Evolutionary conservation across 148 eudicot species (phyloP), one percentile per base, ranked within the genome.

Genomic region (Suaeda aralocaspica): DNA sequence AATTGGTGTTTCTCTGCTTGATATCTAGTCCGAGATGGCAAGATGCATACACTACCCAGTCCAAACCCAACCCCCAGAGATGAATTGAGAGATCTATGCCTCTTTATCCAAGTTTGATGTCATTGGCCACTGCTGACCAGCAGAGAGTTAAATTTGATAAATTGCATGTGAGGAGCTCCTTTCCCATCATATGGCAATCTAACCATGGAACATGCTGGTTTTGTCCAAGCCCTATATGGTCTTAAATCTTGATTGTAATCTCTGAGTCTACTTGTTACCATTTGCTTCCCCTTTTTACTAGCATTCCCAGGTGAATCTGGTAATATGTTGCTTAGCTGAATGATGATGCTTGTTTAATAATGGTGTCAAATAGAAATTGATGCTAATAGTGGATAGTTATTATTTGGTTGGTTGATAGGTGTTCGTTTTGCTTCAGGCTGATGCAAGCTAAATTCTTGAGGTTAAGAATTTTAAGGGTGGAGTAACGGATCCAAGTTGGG

Each of bases 341-440:
- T 64, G 33, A 8, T 24, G 34, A 42, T 64, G 68, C 68, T 25
- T n/a, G 30, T 22, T 64, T 42, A 31, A 64, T 36, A 28, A 29
- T 13, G 5, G 36, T 58, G 62, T 16, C 13, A 19, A 42, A 31
- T 1, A 28, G 3, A 31, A n/a, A n/a, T n/a, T 31, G 64, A 30
- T 59, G 24, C 24, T 59, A 30, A 42, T 59, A 5, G 41, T 30
- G 41, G 41, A 19, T 59, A 59, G 15, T 31, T 30, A 12, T 9
- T 59, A 24, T 13, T 30, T 30, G 41, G 22, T 18, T 30, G 41
- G 18, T 28, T 59, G 24, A 18, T 31, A 31, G n/a, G 59, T 25
- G 59, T 31, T 59, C n/a, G 21, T 21, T 15, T 59, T 15, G 7
- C 28, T 58, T 59, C 42, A 59, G 42, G 22, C 19, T 59, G 41